Conservation (phyloP, 2,329 filamentous ascomycete species). For the Colletotrichum limetticola region DNA sequence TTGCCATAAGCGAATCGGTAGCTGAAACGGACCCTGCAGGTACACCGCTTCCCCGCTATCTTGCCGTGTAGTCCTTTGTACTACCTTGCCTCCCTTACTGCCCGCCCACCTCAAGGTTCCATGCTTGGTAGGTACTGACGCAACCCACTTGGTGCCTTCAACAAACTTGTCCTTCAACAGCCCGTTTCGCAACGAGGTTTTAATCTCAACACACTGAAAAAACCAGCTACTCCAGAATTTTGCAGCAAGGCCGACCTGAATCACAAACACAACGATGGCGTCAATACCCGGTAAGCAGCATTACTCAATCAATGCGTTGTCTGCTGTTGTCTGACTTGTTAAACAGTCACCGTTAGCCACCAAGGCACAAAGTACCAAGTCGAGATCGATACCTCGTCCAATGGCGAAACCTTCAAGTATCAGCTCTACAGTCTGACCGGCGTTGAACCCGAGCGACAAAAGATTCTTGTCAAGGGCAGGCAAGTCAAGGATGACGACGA, state of each 20-base stretch:
- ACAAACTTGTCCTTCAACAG: conserved; percentile 29
- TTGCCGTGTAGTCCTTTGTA: conserved; percentile 20
- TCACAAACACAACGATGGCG: conserved; percentile 55
- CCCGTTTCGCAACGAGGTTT: conserved; percentile 6
- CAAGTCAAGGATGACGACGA: conserved; percentile 96
- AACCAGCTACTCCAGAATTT: conserved; percentile 14
- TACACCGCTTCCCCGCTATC: conserved; percentile 36
- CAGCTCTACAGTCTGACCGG: conserved; percentile 95
- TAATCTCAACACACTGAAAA: neutral
- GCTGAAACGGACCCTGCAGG: conserved; percentile 34
- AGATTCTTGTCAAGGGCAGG: conserved; percentile 92
- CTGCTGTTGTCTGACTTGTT: conserved; percentile 38
- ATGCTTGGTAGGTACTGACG: conserved; percentile 24
- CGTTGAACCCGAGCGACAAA: conserved; percentile 95
- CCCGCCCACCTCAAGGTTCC: conserved; percentile 9
- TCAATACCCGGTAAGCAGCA: conserved; percentile 62
- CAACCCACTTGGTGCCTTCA: conserved; percentile 35
- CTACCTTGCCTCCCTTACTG: conserved; percentile 7
- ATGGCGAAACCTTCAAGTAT: conserved; percentile 93
- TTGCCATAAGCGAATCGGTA: conserved; percentile 28
- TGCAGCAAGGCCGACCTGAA: conserved; percentile 26
- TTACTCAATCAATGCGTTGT: neutral
- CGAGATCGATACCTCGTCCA: conserved; percentile 85
- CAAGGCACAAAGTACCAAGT: conserved; percentile 95
- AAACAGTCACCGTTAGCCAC: conserved; percentile 88